Base-by-base conservation (phyloP, 345 rosid genomes). In the Toxicodendron radicans region DNA sequence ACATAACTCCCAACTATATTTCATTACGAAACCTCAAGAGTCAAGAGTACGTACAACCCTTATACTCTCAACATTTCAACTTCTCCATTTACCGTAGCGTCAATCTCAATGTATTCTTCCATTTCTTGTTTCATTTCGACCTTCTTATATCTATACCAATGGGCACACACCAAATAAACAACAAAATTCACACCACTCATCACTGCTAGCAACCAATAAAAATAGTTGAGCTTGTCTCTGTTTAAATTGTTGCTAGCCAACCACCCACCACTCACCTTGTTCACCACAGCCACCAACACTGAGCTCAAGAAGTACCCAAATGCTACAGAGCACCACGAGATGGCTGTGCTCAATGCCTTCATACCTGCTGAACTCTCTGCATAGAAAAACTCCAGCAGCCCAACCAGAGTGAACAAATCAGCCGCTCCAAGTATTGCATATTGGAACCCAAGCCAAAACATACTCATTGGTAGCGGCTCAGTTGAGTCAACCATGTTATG, bases 381-480 rank as follows among this genome's bases (percentile, higher is more conserved):
- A 10, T 85, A 85, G 83, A 83, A 85, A 38, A 90, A 90, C 65
- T 90, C 89, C n/a, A 86, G 75, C 57, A 87, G 73, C 61, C 94
- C 94, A 2, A 85, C 79, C 5, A 89, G 46, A 1, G 94, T 83
- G 80, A 89, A 87, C 84, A 87, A 70, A 56, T 86, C 91, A n/a
- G 91, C 87, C 1, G 87, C 85, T 61, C 90, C 94, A 46, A 86
- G 82, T 3, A 87, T 80, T 1, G 83, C 85, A 24, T 75, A 87
- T 43, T 90, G 91, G 75, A 74, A 79, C 1, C 89, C 88, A 8
- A 89, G 84, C 93, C 91, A 89, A 54, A 89, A 82, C 73, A 89
- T 73, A 52, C 77, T 85, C 68, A 84, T 85, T 4, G 94, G 90
- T 59, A 87, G 58, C 7, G 89, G 88, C 14, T 79, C 80, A 0